Base-by-base conservation (phyloP, 192 early-diverging fungal genomes). In the Coemansia sp. region DNA sequence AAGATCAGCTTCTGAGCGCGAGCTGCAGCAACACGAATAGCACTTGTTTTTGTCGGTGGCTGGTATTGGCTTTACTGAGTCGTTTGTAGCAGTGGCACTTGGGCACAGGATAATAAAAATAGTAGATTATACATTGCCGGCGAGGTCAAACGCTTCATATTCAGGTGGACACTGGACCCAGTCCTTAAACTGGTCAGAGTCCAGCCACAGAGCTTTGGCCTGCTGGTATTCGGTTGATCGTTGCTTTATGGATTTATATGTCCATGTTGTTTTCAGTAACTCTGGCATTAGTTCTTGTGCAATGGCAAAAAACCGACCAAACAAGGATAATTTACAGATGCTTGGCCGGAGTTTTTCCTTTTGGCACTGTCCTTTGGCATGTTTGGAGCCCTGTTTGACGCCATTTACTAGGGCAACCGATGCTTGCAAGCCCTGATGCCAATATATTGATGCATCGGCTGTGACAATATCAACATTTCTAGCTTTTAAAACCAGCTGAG, bases 391-490 rank as follows among this genome's bases (percentile, higher is more conserved):
- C 54, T 84, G 84, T 37, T 75, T 70, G 38, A 79, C 70, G 0
- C 86, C 86, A 41, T 73, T 76, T 5, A 84, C 72, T 7, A 87
- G 66, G 4, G 84, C 86, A 17, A 79, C 76, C 8, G 84, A 50
- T 2, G 35, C 27, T 2, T 41, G 56, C n/a, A 22, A 15, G 2
- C 75, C 81, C 39, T 19, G 23, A 37, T 67, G 72, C 81, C 81
- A 83, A 63, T 60, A 74, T 10, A 83, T 10, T 25, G 75, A 70
- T 6, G 75, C 63, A 15, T 82, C 80, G 0, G 71, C 75, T 3
- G 75, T 70, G 10, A 78, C 65, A 2, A 56, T 22, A 15, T 67
- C 59, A 10, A 22, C 57, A 35, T 43, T 17, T 12, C 29, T 55
- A 2, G 17, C n/a, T 12, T 60, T 56, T 24, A 73, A 43, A 8